Base-by-base conservation (phyloP, 2,329 filamentous ascomycete species). In the Aspergillus hortae region DNA sequence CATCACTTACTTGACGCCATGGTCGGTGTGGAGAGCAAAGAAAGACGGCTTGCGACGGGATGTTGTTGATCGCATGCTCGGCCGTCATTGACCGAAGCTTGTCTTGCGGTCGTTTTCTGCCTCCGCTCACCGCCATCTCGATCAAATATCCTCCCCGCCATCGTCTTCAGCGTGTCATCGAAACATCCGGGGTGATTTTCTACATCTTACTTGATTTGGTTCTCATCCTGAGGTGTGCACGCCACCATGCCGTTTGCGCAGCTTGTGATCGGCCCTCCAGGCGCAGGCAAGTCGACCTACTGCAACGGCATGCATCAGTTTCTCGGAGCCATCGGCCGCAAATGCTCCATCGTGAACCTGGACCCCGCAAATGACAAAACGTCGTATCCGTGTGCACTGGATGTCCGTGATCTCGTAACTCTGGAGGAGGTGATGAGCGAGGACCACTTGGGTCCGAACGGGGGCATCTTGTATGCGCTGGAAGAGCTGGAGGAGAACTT, bases 291-390 rank as follows among this genome's bases (percentile, higher is more conserved):
- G 77, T 96, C 91, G 59, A 99, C 94, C 6, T 96, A 96, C 71
- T 97, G 92, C 78, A 90, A 97, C 84, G 94, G 94, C 68, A 96
- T 99, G 89, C 90, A 96, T 67, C 94, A 99, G 75, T 99, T 99
- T 76, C 88, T 97, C 80, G 87, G 87, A 59, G 92, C 94, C 57
- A 96, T 99, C 68, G 91, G 92, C 55, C 88, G 94, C 51, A 92
- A 95, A 72, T 96, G 90, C 77, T 95, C 90, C 14, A 86, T 97
- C 35, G 90, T 96, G 53, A 99, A 99, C 69, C 86, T 99, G 59
- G 94, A 99, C 74, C 94, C 94, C 23, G 94, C 94, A 49, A 99
- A 99, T 77, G 92, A 97, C 66, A 86, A 87, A 54, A 94, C 91
- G 1, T 89, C 84, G 56, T 99, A 97, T 71, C 86, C 88, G 17